These are phyloP conservation scores for Phoma sp. DNA, from an alignment of 2,329 filamentous ascomycete species.

Conservation along the genomic window DNA sequence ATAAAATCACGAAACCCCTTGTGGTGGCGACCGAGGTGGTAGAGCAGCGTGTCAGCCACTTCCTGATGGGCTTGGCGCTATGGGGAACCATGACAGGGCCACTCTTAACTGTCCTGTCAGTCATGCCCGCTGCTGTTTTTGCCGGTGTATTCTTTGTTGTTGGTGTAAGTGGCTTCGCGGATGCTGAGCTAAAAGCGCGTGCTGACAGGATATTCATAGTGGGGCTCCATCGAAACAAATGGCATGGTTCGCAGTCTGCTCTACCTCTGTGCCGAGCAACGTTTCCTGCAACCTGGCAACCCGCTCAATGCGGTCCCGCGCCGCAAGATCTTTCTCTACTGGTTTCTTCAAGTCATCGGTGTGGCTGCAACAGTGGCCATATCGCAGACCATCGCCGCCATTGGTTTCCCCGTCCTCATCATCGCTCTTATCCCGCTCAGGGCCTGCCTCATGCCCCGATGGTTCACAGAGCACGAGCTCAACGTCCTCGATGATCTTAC, in stretches of 20 bases:
- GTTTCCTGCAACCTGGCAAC: constrained; percentile 57
- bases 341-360: constrained; percentile 57
- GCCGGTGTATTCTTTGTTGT: constrained; percentile 65
- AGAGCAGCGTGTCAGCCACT: constrained; percentile 62
- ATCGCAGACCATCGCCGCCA: constrained; percentile 64
- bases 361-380: constrained; percentile 62
- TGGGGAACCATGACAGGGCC: constrained; percentile 64
- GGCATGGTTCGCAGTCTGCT: constrained; percentile 59
- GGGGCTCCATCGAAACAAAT: constrained; percentile 57
- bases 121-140: constrained; percentile 61
- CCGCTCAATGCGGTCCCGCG: constrained; percentile 53
- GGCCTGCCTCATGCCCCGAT: constrained; percentile 57
- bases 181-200: not conserved
- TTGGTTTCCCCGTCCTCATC: constrained; percentile 65
- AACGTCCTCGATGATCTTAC: constrained; percentile 60
- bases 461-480: constrained; percentile 59
- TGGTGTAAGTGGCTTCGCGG: constrained; percentile 47
- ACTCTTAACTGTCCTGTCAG: constrained; percentile 57
- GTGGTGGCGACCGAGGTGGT: constrained; percentile 57
- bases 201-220: constrained; percentile 34
- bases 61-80: constrained; percentile 62
- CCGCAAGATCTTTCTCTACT: constrained; percentile 57
- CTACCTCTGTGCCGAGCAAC: constrained; percentile 55
- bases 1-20: constrained; percentile 55
- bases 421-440: constrained; percentile 62